Evolutionary conservation across 2,329 filamentous ascomycete species (phyloP).

Genomic region (Penicillium decumbens): DNA sequence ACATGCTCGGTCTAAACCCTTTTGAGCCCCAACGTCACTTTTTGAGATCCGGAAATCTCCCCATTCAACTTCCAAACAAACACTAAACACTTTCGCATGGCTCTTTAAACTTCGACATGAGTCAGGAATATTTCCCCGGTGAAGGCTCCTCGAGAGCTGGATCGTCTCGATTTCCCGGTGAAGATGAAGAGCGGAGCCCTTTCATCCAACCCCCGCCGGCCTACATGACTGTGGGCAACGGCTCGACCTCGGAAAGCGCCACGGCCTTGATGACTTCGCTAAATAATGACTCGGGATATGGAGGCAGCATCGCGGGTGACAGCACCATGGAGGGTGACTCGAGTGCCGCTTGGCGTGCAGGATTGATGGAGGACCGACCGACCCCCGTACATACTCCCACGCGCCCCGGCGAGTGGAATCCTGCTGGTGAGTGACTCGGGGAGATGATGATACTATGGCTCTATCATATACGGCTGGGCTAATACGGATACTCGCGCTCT

Average conservation of each 20-base stretch:
- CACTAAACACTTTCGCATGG: conserved; percentile 11
- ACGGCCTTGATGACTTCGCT: conserved; percentile 74
- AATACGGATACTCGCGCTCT: conserved; percentile 16
- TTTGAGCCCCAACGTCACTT: conserved; percentile 21
- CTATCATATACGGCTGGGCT: conserved; percentile 6
- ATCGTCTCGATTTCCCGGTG: conserved; percentile 31
- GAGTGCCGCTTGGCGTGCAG: conserved; percentile 51
- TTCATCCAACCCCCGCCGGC: conserved; percentile 48
- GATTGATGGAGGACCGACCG: conserved; percentile 54
- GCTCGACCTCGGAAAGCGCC: conserved; percentile 75
- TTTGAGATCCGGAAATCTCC: conserved; percentile 19
- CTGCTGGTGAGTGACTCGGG: conserved; percentile 33
- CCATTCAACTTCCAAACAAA: conserved; percentile 17
- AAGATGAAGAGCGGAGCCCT: conserved; percentile 28
- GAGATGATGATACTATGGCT: background rate
- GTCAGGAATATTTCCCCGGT: conserved; percentile 40
- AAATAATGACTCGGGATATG: conserved; percentile 87
- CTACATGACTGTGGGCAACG: conserved; percentile 85
- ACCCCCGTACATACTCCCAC: conserved; percentile 54
- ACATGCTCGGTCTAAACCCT: conserved; percentile 26
- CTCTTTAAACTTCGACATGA: conserved; percentile 32
- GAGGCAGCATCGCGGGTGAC: conserved; percentile 68
- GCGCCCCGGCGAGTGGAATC: conserved; percentile 46
- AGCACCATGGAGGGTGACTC: conserved; percentile 45
- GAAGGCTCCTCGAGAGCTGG: conserved; percentile 35